Base-by-base conservation (phyloP, 2,329 filamentous ascomycete species). In the Erysiphe pulchra region DNA sequence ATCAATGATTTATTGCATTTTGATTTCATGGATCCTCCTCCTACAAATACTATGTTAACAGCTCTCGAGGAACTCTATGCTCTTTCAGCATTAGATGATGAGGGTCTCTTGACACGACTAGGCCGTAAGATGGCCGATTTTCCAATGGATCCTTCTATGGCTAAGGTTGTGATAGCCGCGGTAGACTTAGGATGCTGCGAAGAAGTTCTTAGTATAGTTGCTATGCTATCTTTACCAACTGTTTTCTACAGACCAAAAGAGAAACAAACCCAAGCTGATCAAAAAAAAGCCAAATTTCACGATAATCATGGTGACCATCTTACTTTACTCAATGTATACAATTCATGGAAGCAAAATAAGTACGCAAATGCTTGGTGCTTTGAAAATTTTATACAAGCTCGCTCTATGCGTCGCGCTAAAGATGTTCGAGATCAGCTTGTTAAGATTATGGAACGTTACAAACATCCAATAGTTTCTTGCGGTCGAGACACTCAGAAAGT, bases 121-220 rank as follows among this genome's bases (percentile, higher is more conserved):
- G 90, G 90, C 8, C 75, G 90, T 41, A 92, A 94, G 60, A 95
- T 98, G 87, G 86, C 90, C 11, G 87, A 98, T 57, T 95, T 95
- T 60, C 90, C 90, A 0, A 95, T 95, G 84, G 86, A 95, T 47
- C 90, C 90, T 0, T 76, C 83, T 0, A 69, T 95, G 0, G 82
- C 86, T 45, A 98, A 95, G 60, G 77, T 84, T 0, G 70, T 98
- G 1, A 92, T 98, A 50, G 79, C 77, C 11, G 83, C 83, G 0
- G 81, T 92, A 1, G 82, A 93, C 42, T 71, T 92, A 52, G 72
- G 78, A 28, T 98, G 92, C 61, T 86, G 83, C 0, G 90, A 98
- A 24, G 90, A 98, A 61, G 76, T 95, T 56, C 74, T 98, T 24
- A 87, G 75, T 51, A 94, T 98, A 49, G 85, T 98, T 2, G 81